Evolutionary conservation across 2,329 filamentous ascomycete genomes (phyloP).

Genomic region (Calonectria pauciramosa): DNA sequence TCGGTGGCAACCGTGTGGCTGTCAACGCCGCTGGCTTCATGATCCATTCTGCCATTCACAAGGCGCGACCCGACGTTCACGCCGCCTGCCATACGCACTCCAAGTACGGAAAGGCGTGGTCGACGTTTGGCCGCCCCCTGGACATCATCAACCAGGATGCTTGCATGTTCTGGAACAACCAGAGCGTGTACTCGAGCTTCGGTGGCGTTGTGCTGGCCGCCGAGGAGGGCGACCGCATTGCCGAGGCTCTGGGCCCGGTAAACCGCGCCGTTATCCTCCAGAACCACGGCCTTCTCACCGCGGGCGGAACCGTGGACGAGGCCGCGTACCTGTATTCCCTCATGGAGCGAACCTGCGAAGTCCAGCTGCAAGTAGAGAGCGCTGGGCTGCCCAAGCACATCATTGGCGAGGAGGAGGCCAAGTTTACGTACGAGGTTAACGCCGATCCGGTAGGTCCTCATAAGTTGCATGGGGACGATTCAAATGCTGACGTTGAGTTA

Average conservation of each 20-base stretch:
- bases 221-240: conserved; percentile 72
- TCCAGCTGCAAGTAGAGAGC: conserved; percentile 51
- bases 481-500: conserved; percentile 18
- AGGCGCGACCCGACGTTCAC: conserved; percentile 70
- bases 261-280: conserved; percentile 69
- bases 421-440: conserved; percentile 53
- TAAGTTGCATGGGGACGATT: rapidly evolving
- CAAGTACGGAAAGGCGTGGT: conserved; percentile 72
- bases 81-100: conserved; percentile 75
- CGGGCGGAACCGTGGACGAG: conserved; percentile 75
- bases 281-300: conserved; percentile 76
- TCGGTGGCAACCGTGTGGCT: conserved; percentile 68
- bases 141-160: conserved; percentile 75
- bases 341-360: conserved; percentile 51
- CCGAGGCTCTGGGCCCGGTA: conserved; percentile 66
- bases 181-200: conserved; percentile 72
- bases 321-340: conserved; percentile 71
- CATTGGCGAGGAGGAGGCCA: conserved; percentile 55
- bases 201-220: conserved; percentile 73
- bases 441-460: conserved; percentile 44
- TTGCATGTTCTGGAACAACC: conserved; percentile 68
- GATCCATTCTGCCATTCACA: conserved; percentile 73
- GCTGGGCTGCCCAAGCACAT: conserved; percentile 42
- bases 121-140: conserved; percentile 67
- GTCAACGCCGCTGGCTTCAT: conserved; percentile 75